These are phyloP conservation scores for Coccomyxa subellipsoidea DNA, from an alignment of 163 green algal species.

Conservation along the genomic window DNA sequence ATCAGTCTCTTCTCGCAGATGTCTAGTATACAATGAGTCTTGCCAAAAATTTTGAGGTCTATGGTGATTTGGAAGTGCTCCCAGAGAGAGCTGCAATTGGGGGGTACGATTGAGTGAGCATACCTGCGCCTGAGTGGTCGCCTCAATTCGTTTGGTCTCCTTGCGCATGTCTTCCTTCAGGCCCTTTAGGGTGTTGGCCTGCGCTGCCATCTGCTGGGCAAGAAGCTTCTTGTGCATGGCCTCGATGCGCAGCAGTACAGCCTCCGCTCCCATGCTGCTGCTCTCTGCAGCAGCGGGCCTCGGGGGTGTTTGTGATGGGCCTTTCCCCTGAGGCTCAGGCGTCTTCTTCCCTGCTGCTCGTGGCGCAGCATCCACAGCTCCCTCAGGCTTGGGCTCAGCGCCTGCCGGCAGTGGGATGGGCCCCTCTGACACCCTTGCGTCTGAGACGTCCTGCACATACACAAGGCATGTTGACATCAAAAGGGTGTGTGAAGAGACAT, in stretches of 20 bases:
- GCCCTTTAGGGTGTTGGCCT: slow-evolving; percentile 27
- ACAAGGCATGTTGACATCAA: background rate
- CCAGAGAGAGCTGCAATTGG: background rate
- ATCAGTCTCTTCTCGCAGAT: too few species aligned
- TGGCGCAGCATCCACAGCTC: background rate
- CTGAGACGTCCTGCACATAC: background rate
- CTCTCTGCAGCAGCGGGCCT: background rate
- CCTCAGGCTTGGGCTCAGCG: background rate
- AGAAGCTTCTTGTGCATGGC: slow-evolving; percentile 40
- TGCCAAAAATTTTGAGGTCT: too few species aligned
- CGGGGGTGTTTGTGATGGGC: background rate
- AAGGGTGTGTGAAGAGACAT: too few species aligned
- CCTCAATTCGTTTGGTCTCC: slow-evolving; percentile 29
- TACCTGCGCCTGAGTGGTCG: slow-evolving; percentile 19
- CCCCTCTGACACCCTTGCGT: background rate
- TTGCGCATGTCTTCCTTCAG: slow-evolving; percentile 33
- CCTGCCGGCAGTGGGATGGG: background rate
- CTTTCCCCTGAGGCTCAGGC: background rate
- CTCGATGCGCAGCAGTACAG: slow-evolving; percentile 13
- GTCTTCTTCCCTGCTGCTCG: background rate
- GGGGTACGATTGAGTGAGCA: background rate
- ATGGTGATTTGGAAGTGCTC: too few species aligned
- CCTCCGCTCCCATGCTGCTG: background rate
- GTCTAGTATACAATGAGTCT: too few species aligned
- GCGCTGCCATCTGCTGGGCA: slow-evolving; percentile 33